A percentile compares a stretch with the other conserved stretches of the same genome.
These are phyloP conservation scores for Saksenaea vasiformis DNA, from an alignment of 371 early-diverging fungal species.

Conservation along the genomic window DNA sequence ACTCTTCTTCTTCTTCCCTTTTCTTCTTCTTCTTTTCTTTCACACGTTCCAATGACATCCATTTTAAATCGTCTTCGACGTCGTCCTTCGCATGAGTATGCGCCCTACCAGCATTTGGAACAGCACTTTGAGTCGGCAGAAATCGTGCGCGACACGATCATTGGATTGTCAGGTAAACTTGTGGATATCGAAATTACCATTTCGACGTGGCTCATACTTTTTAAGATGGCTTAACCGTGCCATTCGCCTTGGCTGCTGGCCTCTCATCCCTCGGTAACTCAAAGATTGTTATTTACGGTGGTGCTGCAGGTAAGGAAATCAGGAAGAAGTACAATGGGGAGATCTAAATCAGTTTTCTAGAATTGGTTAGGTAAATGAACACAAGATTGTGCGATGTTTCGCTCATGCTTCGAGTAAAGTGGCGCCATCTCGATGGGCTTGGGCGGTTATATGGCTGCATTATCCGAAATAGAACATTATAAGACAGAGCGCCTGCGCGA, in stretches of 20 bases:
- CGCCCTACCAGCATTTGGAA: slow-evolving; percentile 54
- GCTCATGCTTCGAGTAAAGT: slow-evolving; percentile 18
- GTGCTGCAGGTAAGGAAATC: slow-evolving; percentile 57
- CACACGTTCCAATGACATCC: slow-evolving; percentile 24
- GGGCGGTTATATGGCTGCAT: slow-evolving; percentile 71
- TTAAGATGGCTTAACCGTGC: slow-evolving; percentile 74
- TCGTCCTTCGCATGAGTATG: slow-evolving; percentile 39
- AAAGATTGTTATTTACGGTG: slow-evolving; percentile 68
- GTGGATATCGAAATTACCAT: not conserved
- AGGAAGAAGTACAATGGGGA: not conserved
- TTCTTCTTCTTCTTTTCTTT: not conserved
- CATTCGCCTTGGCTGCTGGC: slow-evolving; percentile 79
- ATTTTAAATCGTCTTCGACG: slow-evolving; percentile 37
- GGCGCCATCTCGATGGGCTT: slow-evolving; percentile 60
- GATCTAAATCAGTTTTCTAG: slow-evolving; percentile 12
- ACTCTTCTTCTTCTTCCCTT: slow-evolving; percentile 1
- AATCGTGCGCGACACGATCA: slow-evolving; percentile 67
- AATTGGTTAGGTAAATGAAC: slow-evolving; percentile 44
- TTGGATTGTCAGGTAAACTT: slow-evolving; percentile 61
- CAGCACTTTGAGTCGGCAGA: slow-evolving; percentile 71
- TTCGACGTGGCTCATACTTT: not conserved
- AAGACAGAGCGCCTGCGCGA: slow-evolving; percentile 63
- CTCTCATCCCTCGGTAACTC: slow-evolving; percentile 62
- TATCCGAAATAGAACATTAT: slow-evolving; percentile 72
- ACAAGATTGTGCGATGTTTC: not conserved